Base-by-base conservation (phyloP, 805 yeast genomes). In the Nakazawaea populi region DNA sequence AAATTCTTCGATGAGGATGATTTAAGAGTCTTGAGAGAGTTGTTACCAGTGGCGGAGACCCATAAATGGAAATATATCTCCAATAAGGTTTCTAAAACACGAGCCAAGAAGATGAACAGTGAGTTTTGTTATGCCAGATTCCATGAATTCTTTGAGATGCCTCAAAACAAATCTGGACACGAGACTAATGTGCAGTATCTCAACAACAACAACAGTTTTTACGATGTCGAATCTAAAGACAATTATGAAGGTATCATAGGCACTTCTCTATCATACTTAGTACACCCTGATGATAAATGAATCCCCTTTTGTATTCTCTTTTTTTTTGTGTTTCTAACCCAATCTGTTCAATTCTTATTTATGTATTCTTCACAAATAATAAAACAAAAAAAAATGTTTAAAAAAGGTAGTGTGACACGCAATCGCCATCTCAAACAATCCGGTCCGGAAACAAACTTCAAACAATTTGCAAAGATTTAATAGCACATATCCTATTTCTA, bases 51-150 rank as follows among this genome's bases (percentile, higher is more conserved):
- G 14, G 39, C 39, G 12, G 52, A 50, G 28, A 42, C 52, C 14
- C 49, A 46, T 46, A 50, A 50, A 36, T 50, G 52, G 52, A 50
- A 50, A 28, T 50, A 46, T n/a, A 50, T 50, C 10, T 35, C 52
- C 8, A 50, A 50, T 35, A 50, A 50, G 31, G 48, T 46, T 1
- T 50, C 52, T 4, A 50, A 50, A 30, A 24, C 47, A 14, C 34
- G 47, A 35, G 40, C 41, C 6, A 50, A 50, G 37, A 50, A 50
- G 40, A 50, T 50, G 52, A 50, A 46, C n/a, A 46, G 49, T 41
- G 52, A 50, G 24, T 50, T 50, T 45, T 50, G 52, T 36, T 40
- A 14, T 7, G 46, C 43, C 27, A 40, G 40, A 30, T 50, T 45
- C 36, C 52, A 50, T 34, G 49, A 46, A n/a, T 50, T 50, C 24